A percentile compares a stretch with the other conserved stretches of the same genome.
Evolutionary conservation across 164 flowering plant genomes (phyloP).

Genomic region (Vitis amurensis): DNA sequence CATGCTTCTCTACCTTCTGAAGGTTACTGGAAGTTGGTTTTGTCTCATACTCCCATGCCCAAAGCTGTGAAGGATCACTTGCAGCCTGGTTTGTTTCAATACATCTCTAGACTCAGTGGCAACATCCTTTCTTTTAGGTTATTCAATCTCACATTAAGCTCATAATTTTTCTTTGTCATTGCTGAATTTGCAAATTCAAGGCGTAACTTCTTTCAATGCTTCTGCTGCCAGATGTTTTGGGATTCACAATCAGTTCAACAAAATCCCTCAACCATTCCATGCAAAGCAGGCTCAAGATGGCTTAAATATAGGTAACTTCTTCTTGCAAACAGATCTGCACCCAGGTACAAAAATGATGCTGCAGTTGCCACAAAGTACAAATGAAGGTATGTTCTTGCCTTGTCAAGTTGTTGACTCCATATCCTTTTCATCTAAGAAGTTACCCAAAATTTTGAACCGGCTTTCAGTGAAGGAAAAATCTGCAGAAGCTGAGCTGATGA

Average conservation of each 20-base stretch:
- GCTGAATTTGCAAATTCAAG: no score
- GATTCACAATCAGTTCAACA: no score
- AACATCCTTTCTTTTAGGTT: no score
- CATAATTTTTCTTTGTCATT: no score
- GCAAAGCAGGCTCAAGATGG: not conserved
- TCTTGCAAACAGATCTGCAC: slow-evolving; percentile 21
- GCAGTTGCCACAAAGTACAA: slow-evolving; percentile 8
- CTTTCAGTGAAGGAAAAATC: slow-evolving; percentile 8
- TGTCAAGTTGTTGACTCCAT: slow-evolving; percentile 6
- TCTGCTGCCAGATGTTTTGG: no score
- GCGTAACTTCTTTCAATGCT: no score
- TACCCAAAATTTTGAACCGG: not conserved
- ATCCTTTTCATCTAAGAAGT: slow-evolving; percentile 9
- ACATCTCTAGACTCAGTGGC: not conserved
- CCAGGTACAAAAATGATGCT: slow-evolving; percentile 16
- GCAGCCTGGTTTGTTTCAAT: not conserved
- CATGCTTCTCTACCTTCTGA: slow-evolving; percentile 15
- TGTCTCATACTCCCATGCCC: slow-evolving; percentile 18
- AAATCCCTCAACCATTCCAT: no score
- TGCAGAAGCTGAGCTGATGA: slow-evolving; percentile 3
- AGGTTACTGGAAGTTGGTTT: slow-evolving; percentile 12
- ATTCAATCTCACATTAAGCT: no score
- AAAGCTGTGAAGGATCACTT: slow-evolving; percentile 1
- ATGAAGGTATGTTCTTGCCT: slow-evolving; percentile 8
- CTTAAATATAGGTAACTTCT: slow-evolving; percentile 3